A percentile compares a stretch with the other conserved stretches of the same genome.
Evolutionary conservation across 2,329 filamentous ascomycete species (phyloP).

Genomic region (Trichoderma lentiforme): DNA sequence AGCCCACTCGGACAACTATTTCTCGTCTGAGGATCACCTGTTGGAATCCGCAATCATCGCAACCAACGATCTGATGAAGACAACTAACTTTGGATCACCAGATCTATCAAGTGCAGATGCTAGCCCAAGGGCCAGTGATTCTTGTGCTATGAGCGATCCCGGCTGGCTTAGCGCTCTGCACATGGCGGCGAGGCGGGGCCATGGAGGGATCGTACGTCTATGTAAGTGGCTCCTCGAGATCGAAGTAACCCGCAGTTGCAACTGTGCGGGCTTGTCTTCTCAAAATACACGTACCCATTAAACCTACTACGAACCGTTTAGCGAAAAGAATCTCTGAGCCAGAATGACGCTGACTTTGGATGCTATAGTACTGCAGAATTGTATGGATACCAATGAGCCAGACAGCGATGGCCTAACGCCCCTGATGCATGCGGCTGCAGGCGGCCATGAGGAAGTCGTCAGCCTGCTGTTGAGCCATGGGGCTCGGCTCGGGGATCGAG

Average conservation of each 20-base stretch:
- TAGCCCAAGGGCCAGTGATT: not conserved
- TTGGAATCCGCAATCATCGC: not conserved
- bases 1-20: not conserved
- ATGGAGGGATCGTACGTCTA: not conserved
- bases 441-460: not conserved
- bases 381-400: not conserved
- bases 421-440: not conserved
- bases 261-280: not conserved
- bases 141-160: not conserved
- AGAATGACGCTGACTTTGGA: not conserved
- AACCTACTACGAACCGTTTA: not conserved
- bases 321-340: not conserved
- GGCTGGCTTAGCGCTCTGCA: not conserved
- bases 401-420: not conserved
- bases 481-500: not conserved
- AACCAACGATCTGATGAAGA: not conserved
- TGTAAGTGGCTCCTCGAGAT: not conserved
- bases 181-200: not conserved
- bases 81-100: not conserved
- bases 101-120: not conserved
- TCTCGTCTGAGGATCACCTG: not conserved
- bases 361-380: not conserved
- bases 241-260: not conserved
- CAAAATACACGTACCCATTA: not conserved
- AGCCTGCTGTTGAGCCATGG: not conserved